A percentile compares a stretch with the other conserved stretches of the same genome.
Conservation (phyloP, 305 asterid genomes). For the Striga hermonthica region DNA sequence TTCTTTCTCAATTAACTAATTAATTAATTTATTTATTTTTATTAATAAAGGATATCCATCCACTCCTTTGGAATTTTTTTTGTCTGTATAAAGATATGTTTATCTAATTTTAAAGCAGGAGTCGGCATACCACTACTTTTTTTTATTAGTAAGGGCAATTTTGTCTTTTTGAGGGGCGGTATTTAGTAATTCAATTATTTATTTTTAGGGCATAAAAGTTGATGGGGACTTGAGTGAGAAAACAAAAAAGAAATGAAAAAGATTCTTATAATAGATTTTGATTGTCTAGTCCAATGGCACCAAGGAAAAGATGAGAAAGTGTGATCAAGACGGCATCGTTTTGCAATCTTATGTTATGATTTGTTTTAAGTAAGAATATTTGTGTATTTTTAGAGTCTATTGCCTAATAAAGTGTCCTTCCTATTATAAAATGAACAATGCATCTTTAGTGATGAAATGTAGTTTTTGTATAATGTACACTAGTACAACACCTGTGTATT, state of each 20-base stretch:
- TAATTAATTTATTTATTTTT: background rate
- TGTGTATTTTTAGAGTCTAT: too few species aligned
- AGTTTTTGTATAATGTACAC: too few species aligned
- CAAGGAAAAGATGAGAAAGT: slow-evolving; percentile 2
- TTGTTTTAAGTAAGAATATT: too few species aligned
- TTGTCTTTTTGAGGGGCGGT: too few species aligned
- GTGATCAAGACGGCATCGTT: background rate
- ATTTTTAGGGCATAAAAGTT: slow-evolving; percentile 16
- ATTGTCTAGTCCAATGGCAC: slow-evolving; percentile 1
- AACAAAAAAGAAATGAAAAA: background rate
- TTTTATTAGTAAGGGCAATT: background rate
- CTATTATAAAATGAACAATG: too few species aligned
- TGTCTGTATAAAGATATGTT: background rate
- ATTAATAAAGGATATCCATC: slow-evolving; percentile 39
- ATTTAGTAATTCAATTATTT: too few species aligned
- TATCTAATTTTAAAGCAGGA: background rate
- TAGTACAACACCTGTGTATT: too few species aligned
- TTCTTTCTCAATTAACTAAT: too few species aligned
- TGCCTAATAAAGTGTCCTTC: too few species aligned
- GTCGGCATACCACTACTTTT: background rate
- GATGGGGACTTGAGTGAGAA: slow-evolving; percentile 7
- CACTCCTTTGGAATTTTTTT: slow-evolving; percentile 37
- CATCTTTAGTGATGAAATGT: too few species aligned
- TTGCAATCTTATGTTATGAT: too few species aligned
- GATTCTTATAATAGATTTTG: slow-evolving; percentile 2